These are phyloP conservation scores for Yamadazyma endophytica DNA, from an alignment of 805 yeast genomes.

Conservation along the genomic window DNA sequence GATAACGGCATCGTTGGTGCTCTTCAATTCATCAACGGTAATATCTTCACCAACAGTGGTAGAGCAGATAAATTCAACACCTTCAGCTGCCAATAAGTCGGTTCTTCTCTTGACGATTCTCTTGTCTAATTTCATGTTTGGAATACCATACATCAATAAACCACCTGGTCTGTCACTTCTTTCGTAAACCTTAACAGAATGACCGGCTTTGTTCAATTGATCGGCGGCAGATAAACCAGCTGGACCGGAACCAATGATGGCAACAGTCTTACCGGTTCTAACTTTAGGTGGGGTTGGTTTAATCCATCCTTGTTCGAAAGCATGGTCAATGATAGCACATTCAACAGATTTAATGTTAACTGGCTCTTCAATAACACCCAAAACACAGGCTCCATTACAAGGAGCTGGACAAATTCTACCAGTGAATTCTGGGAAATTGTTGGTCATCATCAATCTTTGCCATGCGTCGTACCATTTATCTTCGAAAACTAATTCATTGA, in stretches of 20 bases:
- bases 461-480: conserved; percentile 94
- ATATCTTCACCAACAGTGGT: conserved; percentile 84
- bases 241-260: conserved; percentile 94
- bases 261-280: conserved; percentile 84
- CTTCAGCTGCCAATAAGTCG: conserved; percentile 86
- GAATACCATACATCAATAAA: conserved; percentile 96
- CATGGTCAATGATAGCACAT: conserved; percentile 93
- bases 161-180: conserved; percentile 97
- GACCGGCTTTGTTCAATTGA: conserved; percentile 96
- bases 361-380: conserved; percentile 90
- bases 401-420: conserved; percentile 99
- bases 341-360: conserved; percentile 96
- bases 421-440: conserved; percentile 97
- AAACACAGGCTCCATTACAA: conserved; percentile 91
- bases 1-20: conserved; percentile 74
- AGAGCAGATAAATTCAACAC: conserved; percentile 71
- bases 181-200: conserved; percentile 85
- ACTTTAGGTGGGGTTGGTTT: conserved; percentile 71
- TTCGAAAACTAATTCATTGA: conserved; percentile 94
- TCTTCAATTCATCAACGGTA: conserved; percentile 63
- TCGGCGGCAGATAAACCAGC: conserved; percentile 97
- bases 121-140: conserved; percentile 97
- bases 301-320: conserved; percentile 96
- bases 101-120: conserved; percentile 88
- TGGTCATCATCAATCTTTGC: conserved; percentile 88